Percentiles rank a stretch among this genome's conserved stretches.
Evolutionary conservation across 352 stramenopile species (phyloP).

Genomic region (Aphanomyces astaci): DNA sequence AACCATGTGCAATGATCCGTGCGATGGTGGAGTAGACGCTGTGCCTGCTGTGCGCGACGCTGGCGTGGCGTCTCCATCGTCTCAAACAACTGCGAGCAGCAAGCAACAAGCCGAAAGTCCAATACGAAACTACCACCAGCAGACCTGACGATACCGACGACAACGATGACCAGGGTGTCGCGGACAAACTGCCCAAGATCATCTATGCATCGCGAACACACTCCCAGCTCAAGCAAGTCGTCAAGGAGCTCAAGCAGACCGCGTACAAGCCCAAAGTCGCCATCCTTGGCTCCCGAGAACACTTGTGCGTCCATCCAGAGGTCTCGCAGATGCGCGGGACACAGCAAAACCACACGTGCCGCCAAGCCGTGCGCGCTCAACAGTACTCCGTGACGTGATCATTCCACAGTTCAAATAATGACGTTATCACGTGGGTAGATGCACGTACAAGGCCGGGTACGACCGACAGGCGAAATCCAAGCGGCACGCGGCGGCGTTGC

Average conservation of each 20-base stretch:
- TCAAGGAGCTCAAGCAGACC: conserved; percentile 94
- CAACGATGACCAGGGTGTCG: conserved; percentile 27
- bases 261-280: conserved; percentile 84
- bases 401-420: neutral
- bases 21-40: conserved; percentile 89
- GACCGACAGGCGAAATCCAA: conserved; percentile 41
- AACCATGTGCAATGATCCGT: neutral
- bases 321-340: conserved; percentile 77
- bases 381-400: conserved; percentile 43
- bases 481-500: conserved; percentile 33
- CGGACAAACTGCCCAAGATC: conserved; percentile 73
- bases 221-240: conserved; percentile 96
- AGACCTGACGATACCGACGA: conserved; percentile 25
- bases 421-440: no score
- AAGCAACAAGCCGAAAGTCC: conserved; percentile 21
- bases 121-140: conserved; percentile 48
- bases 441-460: conserved; percentile 70
- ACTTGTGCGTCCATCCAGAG: conserved; percentile 96
- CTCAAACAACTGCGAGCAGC: conserved; percentile 39
- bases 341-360: conserved; percentile 82
- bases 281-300: conserved; percentile 92
- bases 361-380: conserved; percentile 78
- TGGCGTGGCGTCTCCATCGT: conserved; percentile 88
- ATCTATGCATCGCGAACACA: conserved; percentile 98
- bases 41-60: conserved; percentile 91